Percentiles rank a stretch among this genome's conserved stretches.
These are phyloP conservation scores for Scutellaria minor DNA, from an alignment of 257 asterid species.

Conservation along the genomic window DNA sequence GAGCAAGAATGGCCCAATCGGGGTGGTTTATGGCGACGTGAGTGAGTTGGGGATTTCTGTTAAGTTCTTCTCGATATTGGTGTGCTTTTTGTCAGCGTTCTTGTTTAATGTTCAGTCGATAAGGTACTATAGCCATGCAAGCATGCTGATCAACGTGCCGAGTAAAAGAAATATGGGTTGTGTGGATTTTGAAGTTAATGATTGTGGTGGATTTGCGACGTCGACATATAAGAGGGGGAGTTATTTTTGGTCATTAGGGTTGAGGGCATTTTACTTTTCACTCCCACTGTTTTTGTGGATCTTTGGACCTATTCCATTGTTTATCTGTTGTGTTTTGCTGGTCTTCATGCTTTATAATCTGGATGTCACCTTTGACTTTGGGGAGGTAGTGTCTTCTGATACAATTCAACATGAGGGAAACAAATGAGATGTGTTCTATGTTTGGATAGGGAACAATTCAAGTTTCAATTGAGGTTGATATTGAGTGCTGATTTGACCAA, in stretches of 20 bases:
- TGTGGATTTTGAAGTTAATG: background rate
- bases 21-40: constrained; percentile 45
- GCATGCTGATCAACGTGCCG: constrained; percentile 87
- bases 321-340: constrained; percentile 55
- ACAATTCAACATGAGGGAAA: background rate
- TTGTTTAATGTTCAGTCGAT: constrained; percentile 81
- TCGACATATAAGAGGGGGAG: constrained; percentile 82
- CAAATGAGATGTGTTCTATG: no score
- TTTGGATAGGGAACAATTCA: no score
- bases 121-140: constrained; percentile 91
- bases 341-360: constrained; percentile 67
- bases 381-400: constrained; percentile 31
- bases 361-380: constrained; percentile 56
- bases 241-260: constrained; percentile 92
- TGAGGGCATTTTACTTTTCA: constrained; percentile 80
- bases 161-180: background rate
- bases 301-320: constrained; percentile 91
- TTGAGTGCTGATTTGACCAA: no score
- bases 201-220: constrained; percentile 35
- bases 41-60: constrained; percentile 54
- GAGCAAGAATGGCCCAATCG: constrained; percentile 31
- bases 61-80: constrained; percentile 66
- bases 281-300: constrained; percentile 89
- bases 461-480: no score
- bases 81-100: constrained; percentile 80